Evolutionary conservation across 1,139 yeast genomes (phyloP).

Genomic region (Candida freyschussii): DNA sequence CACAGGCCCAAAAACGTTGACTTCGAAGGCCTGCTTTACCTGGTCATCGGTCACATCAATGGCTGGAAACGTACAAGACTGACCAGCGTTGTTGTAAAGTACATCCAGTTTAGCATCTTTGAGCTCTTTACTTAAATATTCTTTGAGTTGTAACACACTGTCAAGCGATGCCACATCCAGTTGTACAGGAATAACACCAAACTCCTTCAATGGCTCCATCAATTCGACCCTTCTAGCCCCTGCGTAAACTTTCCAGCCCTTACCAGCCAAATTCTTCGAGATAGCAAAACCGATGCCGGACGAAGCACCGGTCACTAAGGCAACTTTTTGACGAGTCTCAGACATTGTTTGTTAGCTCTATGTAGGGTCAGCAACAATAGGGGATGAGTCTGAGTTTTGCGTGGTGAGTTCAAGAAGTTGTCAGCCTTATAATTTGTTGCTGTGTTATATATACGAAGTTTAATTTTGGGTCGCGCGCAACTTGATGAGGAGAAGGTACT

Average conservation of each 20-base stretch:
- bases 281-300: conserved; percentile 75
- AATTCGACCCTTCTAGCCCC: conserved; percentile 67
- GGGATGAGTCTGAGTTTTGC: too few species aligned
- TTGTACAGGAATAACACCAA: conserved; percentile 32
- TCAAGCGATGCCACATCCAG: conserved; percentile 55
- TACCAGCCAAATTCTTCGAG: conserved; percentile 56
- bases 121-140: conserved; percentile 34
- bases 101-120: conserved; percentile 49
- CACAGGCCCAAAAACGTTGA: conserved; percentile 52
- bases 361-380: too few species aligned
- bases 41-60: conserved; percentile 58
- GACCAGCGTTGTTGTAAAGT: conserved; percentile 67
- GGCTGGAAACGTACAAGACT: conserved; percentile 68
- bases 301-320: conserved; percentile 65
- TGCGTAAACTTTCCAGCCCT: conserved; percentile 65
- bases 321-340: conserved; percentile 22
- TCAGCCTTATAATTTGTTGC: too few species aligned
- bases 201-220: conserved; percentile 48
- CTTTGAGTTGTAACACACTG: conserved; percentile 41
- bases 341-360: conserved; percentile 8
- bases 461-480: too few species aligned
- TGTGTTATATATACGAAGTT: too few species aligned
- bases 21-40: conserved; percentile 52
- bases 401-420: too few species aligned
- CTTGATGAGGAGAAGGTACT: too few species aligned